Evolutionary conservation across 2,329 filamentous ascomycete species (phyloP).

Genomic region (Aspergillus cejpii): DNA sequence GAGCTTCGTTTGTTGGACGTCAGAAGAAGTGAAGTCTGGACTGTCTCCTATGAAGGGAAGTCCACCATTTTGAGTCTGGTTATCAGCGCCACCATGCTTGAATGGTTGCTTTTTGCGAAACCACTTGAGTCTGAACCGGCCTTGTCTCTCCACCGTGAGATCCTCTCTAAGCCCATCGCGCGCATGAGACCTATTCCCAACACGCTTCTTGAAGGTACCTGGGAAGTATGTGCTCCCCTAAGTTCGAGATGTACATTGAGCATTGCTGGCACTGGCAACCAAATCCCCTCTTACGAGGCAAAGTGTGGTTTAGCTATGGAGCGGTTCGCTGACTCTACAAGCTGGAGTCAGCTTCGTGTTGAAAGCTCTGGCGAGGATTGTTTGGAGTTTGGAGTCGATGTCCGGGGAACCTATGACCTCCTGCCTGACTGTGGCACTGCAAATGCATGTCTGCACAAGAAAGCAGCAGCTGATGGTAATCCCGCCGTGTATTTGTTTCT

Average conservation of each 20-base stretch:
- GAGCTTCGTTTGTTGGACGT: constrained; percentile 27
- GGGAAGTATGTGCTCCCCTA: constrained; percentile 42
- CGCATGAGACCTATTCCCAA: constrained; percentile 36
- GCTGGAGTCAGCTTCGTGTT: constrained; percentile 44
- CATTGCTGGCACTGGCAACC: constrained; percentile 31
- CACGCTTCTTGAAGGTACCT: constrained; percentile 36
- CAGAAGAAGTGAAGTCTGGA: constrained; percentile 29
- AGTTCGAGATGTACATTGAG: constrained; percentile 30
- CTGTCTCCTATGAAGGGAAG: constrained; percentile 25
- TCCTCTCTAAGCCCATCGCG: constrained; percentile 44
- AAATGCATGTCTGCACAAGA: constrained; percentile 49
- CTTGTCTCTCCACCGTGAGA: constrained; percentile 37
- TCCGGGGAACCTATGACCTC: constrained; percentile 48
- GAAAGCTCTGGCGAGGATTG: constrained; percentile 24
- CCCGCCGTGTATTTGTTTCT: constrained; percentile 51
- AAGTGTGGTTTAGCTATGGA: constrained; percentile 36
- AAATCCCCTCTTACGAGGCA: constrained; percentile 36
- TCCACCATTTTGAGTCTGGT: constrained; percentile 23
- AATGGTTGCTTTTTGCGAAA: constrained; percentile 48
- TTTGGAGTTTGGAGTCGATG: constrained; percentile 28
- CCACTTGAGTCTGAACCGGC: constrained; percentile 34
- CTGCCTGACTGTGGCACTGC: constrained; percentile 54
- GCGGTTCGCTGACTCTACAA: constrained; percentile 35
- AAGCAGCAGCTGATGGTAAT: constrained; percentile 10
- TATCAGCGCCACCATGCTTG: constrained; percentile 20